Evolutionary conservation across 1,284 basidiomycete genomes (phyloP).

Genomic region (Austroboletus novae-zelandiae): DNA sequence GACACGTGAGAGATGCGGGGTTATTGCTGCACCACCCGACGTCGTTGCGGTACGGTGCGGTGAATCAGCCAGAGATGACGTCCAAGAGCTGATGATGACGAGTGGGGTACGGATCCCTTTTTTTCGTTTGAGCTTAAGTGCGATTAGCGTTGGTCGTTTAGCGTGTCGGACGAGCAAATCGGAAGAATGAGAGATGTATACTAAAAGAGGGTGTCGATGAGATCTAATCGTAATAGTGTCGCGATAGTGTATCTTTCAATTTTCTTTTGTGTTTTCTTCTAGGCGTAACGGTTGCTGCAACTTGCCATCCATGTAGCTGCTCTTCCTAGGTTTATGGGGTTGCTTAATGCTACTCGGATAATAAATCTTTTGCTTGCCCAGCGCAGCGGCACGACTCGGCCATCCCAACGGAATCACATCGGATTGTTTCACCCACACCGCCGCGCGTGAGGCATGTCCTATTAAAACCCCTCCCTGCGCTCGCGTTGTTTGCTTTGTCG

Average conservation of each 20-base stretch:
- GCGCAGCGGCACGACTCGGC: no score
- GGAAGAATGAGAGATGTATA: background rate
- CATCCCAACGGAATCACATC: no score
- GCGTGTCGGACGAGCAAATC: background rate
- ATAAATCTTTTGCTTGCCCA: no score
- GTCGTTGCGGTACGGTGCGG: conserved; percentile 19
- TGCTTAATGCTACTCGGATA: no score
- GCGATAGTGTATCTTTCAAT: no score
- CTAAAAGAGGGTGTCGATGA: background rate
- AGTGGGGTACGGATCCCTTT: background rate
- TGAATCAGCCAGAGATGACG: conserved; percentile 4
- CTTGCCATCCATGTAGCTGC: background rate
- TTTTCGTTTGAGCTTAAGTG: background rate
- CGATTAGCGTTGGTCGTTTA: no score
- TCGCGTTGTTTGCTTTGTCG: no score
- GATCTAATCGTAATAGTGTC: background rate
- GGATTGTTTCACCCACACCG: no score
- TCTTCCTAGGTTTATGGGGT: no score
- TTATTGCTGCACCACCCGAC: conserved; percentile 7
- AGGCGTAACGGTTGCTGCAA: no score
- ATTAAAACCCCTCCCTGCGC: no score
- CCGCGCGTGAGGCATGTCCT: no score
- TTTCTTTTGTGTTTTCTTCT: background rate
- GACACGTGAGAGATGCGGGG: conserved; percentile 4
- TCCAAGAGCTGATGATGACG: conserved; percentile 11